phyloP scores from a whole-genome alignment of 1,284 basidiomycete species.

The Rhodofomes roseus region DNA sequence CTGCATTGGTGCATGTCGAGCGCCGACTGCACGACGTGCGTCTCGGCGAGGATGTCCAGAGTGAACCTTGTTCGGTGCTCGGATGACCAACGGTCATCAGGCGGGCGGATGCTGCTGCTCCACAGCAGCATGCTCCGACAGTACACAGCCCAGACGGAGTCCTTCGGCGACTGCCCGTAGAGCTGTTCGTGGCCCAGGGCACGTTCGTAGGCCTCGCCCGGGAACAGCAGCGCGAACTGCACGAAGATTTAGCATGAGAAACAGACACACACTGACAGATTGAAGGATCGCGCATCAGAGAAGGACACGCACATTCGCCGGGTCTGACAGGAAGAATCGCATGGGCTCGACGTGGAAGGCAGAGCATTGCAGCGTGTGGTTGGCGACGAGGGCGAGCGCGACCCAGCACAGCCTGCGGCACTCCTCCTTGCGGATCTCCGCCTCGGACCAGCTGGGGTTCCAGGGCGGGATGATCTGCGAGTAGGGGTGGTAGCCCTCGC shows the following conservation, averaged over 20 bases:
- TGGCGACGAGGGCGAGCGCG: conserved; percentile 61
- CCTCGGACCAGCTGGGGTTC: conserved; percentile 50
- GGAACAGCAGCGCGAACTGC: conserved; percentile 53
- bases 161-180: conserved; percentile 52
- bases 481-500: conserved; percentile 37
- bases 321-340: conserved; percentile 54
- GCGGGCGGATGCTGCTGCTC: conserved; percentile 58
- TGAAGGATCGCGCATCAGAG: conserved; percentile 5
- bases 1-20: conserved; percentile 66
- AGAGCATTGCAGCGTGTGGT: conserved; percentile 61
- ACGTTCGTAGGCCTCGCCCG: conserved; percentile 58
- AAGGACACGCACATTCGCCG: conserved; percentile 53
- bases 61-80: conserved; percentile 57
- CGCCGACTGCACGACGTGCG: conserved; percentile 58
- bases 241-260: conserved; percentile 15
- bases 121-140: conserved; percentile 76
- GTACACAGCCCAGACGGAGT: conserved; percentile 75
- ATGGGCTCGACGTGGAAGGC: conserved; percentile 56
- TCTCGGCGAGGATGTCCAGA: conserved; percentile 58
- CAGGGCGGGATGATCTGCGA: conserved; percentile 57
- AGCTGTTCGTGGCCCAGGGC: conserved; percentile 32
- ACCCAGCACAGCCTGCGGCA: conserved; percentile 71
- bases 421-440: conserved; percentile 61
- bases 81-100: conserved; percentile 36
- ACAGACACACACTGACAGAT: not conserved